Base-by-base conservation (phyloP, 176 grass and related monocot species). In the Pontederia crassipes region DNA sequence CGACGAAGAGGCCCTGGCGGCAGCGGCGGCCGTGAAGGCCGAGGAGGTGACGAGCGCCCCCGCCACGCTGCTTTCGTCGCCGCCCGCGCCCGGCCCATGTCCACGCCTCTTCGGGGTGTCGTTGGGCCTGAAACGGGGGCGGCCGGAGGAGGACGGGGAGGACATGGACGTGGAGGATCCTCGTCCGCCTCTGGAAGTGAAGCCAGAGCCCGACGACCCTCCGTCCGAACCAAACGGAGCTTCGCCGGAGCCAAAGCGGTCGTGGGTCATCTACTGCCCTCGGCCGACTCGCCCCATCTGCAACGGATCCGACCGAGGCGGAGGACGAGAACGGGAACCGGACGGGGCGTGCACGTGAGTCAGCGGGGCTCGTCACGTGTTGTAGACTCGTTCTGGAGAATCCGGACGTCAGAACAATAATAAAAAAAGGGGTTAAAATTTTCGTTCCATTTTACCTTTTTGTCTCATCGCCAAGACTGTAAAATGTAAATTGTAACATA, bases 221-320 rank as follows among this genome's bases (percentile, higher is more conserved):
- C 26, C 12, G 11, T 27, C 58, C 11, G 28, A 40, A 14, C 26
- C 28, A 1, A 29, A 53, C 15, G 28, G 54, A 11, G 27, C 1
- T 9, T 54, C 28, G 8, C 2, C 49, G 50, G 50, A 54, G 14
- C 8, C 11, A 16, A 9, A 13, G 4, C 26, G 3, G 26, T 16
- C 59, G 59, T 57, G 32, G 32, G 32, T 69, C 66, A 12, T 56
- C 50, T 9, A 55, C 52, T 32, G 53, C 10, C 53, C 66, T 56
- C 52, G 66, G 28, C 52, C 32, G 15, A 46, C 11, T 8, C 52
- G 29, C 28, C 4, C 15, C 15, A 15, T 29, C 7, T 55, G 28
- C n/a, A 13, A 45, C 15, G 26, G 17, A 12, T 10, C 59, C 11
- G 8, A 49, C 46, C 5, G 32, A 12, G 27, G 28, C 58, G 29